A percentile compares a stretch with the other conserved stretches of the same genome.
These are phyloP conservation scores for Geranomyces variabilis DNA, from an alignment of 192 early-diverging fungal species.

Conservation along the genomic window DNA sequence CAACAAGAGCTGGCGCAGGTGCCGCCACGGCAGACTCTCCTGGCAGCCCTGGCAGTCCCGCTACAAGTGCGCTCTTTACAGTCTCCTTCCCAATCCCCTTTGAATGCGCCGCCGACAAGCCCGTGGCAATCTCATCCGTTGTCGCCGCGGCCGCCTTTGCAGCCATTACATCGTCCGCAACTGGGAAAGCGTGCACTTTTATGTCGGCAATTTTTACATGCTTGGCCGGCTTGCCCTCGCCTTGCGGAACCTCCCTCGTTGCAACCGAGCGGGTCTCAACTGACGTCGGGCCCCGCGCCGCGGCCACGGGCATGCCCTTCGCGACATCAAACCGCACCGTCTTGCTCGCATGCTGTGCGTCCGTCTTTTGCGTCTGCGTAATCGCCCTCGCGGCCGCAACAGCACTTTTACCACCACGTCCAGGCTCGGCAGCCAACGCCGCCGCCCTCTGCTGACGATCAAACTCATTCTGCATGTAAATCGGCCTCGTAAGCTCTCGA, in stretches of 20 bases:
- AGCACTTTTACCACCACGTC: neutral
- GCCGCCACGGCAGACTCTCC: neutral
- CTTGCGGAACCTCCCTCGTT: neutral
- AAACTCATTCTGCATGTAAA: constrained; percentile 26
- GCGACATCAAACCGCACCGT: neutral
- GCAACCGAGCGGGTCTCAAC: neutral
- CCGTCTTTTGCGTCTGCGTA: neutral
- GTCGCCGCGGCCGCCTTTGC: constrained; percentile 6
- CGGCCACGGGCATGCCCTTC: neutral
- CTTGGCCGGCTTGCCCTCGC: neutral
- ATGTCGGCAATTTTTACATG: neutral
- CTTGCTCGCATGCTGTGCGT: neutral
- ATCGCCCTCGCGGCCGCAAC: neutral
- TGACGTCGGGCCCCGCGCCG: neutral
- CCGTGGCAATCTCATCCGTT: constrained; percentile 15
- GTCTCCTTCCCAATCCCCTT: neutral
- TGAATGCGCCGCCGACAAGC: neutral
- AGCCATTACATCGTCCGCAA: constrained; percentile 7
- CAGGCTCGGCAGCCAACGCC: constrained; percentile 11
- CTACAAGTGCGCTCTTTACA: neutral
- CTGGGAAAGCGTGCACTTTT: constrained; percentile 7
- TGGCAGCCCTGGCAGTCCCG: neutral
- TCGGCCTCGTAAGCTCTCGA: constrained; percentile 23
- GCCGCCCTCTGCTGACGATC: constrained; percentile 11
- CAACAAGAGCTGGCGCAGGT: too few species aligned